Base-by-base conservation (phyloP, 441 rosid genomes). In the Populus hybrid region DNA sequence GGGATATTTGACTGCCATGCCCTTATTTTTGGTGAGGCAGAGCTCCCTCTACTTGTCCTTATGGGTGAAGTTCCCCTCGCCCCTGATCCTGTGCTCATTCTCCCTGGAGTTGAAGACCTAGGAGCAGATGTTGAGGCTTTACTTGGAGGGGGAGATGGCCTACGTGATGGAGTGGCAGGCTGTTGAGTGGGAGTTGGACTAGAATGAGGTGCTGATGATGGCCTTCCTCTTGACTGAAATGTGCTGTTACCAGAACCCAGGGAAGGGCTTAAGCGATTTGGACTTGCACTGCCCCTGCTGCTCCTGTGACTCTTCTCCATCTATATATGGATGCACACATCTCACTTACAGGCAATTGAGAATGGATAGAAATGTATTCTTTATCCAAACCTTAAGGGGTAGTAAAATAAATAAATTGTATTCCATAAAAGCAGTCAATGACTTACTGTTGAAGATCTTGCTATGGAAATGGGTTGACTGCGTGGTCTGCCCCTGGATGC, bases 251-350 rank as follows among this genome's bases (percentile, higher is more conserved):
- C 89, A 36, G 96, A 90, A 70, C 92, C 90, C 64, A 98, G 98
- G 34, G 99, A 96, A 85, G 92, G 90, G 85, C 99, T 96, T 70
- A 89, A 87, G 72, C 97, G 97, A 82, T 89, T 96, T 73, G 99
- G 99, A 84, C 99, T 96, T 75, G 98, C 90, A 81, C 99, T 93
- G 76, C 98, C 99, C 80, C 91, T 90, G 82, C 95, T 94, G 89
- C 97, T 93, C 81, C 95, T 87, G 80, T 89, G 86, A 84, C 97
- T 94, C 88, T 89, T 96, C 84, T 93, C 99, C 98, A 93, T 90
- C 99, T 96, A 86, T 87, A 85, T 61, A 82, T 24, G 24, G 70
- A 79, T 73, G 23, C 38, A 77, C 36, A 46, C 32, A 71, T 21
- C 66, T 79, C 77, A 69, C 32, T 66, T 69, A 61, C 66, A 67